A percentile compares a stretch with the other conserved stretches of the same genome.
Evolutionary conservation across 1,139 yeast species (phyloP).

Genomic region (Sugiyamaella castrensis): DNA sequence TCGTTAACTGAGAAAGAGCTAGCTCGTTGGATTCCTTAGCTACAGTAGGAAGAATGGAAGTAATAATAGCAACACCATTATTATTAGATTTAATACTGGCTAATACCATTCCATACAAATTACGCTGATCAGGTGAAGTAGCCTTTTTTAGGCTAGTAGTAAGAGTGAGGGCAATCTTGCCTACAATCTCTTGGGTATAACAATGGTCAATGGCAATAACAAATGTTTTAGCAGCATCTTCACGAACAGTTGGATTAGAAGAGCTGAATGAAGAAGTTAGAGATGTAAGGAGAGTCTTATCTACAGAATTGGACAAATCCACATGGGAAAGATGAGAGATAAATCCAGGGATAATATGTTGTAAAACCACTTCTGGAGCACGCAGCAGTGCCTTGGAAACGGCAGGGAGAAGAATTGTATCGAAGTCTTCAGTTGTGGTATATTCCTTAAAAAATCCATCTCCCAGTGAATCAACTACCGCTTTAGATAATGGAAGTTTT

Average conservation of each 20-base stretch:
- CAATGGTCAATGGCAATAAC: constrained; percentile 23
- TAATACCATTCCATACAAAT: constrained; percentile 45
- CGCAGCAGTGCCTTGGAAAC: constrained; percentile 76
- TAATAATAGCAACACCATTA: constrained; percentile 40
- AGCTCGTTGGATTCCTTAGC: constrained; percentile 74
- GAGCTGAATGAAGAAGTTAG: constrained; percentile 68
- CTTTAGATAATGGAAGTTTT: constrained; percentile 25
- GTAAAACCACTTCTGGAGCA: constrained; percentile 72
- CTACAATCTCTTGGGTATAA: constrained; percentile 25
- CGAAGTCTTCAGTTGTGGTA: constrained; percentile 46
- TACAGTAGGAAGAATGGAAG: constrained; percentile 49
- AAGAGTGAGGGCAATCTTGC: constrained; percentile 49
- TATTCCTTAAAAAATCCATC: constrained; percentile 43
- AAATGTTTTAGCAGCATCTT: constrained; percentile 49
- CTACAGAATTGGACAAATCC: constrained; percentile 45
- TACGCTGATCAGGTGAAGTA: constrained; percentile 66
- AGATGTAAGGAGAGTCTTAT: constrained; percentile 52
- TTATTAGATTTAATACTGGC: constrained; percentile 27
- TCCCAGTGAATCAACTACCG: constrained; percentile 38
- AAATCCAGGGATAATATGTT: constrained; percentile 50
- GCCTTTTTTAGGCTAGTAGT: constrained; percentile 51
- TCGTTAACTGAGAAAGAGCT: constrained; percentile 52
- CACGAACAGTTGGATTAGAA: constrained; percentile 62
- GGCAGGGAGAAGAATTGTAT: constrained; percentile 50
- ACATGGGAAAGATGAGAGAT: constrained; percentile 41